Evolutionary conservation across 352 stramenopile species (phyloP), one percentile per base, ranked within the genome.

Genomic region (Pilasporangium apinafurcum): DNA sequence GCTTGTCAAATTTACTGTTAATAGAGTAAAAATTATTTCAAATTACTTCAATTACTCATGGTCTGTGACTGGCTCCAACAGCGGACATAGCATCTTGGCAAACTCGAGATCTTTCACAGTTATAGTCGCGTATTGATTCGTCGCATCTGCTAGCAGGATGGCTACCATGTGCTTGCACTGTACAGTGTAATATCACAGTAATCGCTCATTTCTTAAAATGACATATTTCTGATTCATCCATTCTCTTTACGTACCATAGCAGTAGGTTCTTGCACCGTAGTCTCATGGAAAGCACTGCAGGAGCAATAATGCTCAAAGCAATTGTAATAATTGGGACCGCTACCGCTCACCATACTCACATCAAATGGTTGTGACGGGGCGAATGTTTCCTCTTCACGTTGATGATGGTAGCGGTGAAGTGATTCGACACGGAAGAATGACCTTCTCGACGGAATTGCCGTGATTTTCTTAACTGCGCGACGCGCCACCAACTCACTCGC

Each of bases 111-210:
- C 71, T 27, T 78, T 47, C 42, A 87, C 70, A 35, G 64, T 54
- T 44, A 85, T 62, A 29, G 21, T 60, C 43, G 69, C 37, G 48
- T 54, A 70, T 35, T 83, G 56, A 33, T 44, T 52, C 26, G 61
- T 80, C 6, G 71, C 68, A 33, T 84, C 71, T 8, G 71, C 75
- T 20, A 87, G 53, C 44, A 83, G 47, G 37, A 68, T 42, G 26
- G 75, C 75, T 25, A 82, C 58, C 39, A 87, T 83, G 53, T 87
- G 75, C 53, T 87, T 87, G 56, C 75, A 87, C 75, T 87, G 48
- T 14, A 48, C 20, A 17, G 4, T 26, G 24, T 28, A 4, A 28
- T 32, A 43, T 9, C 20, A 34, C 22, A 49, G 7, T 37, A 8
- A 40, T 12, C 21, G 3, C 39, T n/a, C n/a, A n/a, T n/a, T n/a